Conservation (phyloP, 495 filamentous ascomycete genomes). For the Pseudotulostoma volvatum region DNA sequence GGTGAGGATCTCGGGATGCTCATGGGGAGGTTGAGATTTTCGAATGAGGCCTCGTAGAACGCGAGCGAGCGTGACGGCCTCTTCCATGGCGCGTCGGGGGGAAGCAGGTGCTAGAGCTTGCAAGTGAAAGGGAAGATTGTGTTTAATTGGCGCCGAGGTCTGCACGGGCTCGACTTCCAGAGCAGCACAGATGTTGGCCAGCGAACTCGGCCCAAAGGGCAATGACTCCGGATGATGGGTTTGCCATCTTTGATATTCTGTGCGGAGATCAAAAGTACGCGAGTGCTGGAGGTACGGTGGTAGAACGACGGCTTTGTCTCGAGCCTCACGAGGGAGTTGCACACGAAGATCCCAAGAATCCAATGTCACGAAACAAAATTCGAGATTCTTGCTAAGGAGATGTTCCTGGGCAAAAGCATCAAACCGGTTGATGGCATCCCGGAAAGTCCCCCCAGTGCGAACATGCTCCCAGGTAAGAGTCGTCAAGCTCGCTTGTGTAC, state of each 20-base stretch:
- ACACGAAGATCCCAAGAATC: slow-evolving; percentile 98
- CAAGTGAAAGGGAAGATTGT: slow-evolving; percentile 93
- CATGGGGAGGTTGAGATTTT: slow-evolving; percentile 86
- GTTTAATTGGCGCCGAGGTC: slow-evolving; percentile 93
- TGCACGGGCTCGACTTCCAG: slow-evolving; percentile 95
- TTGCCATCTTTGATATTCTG: slow-evolving; percentile 97
- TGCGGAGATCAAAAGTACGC: slow-evolving; percentile 86
- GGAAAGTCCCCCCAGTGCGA: slow-evolving; percentile 86
- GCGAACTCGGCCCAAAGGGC: slow-evolving; percentile 84
- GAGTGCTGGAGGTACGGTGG: slow-evolving; percentile 97
- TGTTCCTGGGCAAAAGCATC: slow-evolving; percentile 84
- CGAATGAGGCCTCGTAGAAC: slow-evolving; percentile 82
- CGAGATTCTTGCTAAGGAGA: slow-evolving; percentile 64
- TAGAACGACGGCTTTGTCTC: slow-evolving; percentile 91
- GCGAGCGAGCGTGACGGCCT: slow-evolving; percentile 82
- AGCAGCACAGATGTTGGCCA: slow-evolving; percentile 93
- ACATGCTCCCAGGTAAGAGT: slow-evolving; percentile 99
- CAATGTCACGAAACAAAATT: slow-evolving; percentile 95
- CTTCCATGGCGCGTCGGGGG: slow-evolving; percentile 94
- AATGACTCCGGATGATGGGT: slow-evolving; percentile 94
- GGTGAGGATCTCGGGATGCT: slow-evolving; percentile 84
- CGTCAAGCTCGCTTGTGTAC: slow-evolving; percentile 68
- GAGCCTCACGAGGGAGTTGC: slow-evolving; percentile 89
- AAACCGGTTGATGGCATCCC: slow-evolving; percentile 89
- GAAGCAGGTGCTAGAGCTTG: slow-evolving; percentile 92